Base-by-base conservation (phyloP, 2,329 filamentous ascomycete species). In the Trichoderma semiorbis region DNA sequence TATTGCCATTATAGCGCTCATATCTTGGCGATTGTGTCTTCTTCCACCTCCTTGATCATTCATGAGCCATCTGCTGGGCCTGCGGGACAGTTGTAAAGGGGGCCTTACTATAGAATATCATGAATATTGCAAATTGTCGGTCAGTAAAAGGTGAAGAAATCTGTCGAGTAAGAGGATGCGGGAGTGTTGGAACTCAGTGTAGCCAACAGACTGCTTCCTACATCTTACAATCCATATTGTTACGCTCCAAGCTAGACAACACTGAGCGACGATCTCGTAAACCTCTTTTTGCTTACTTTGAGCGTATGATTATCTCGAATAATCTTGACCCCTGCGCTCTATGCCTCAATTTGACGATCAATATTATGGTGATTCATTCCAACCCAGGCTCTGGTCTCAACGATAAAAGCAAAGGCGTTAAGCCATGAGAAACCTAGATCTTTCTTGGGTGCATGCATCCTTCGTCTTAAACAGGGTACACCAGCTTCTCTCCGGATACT, bases 401-500 rank as follows among this genome's bases (percentile, higher is more conserved):
- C n/a, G n/a, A n/a, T 10, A 5, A 16, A 58, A 32, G 28, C 28
- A 32, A 30, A 60, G 57, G 11, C 5, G 7, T 14, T 34, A 10
- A 60, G 4, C 4, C 28, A 12, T 21, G 18, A n/a, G 1, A 18
- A n/a, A 43, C 11, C 50, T 18, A 43, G 14, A 62, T 16, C 3
- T 43, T 43, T n/a, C 60, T 43, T 10, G 12, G 16, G 7, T 18
- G n/a, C n/a, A 34, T 28, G 5, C n/a, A 21, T 24, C 39, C 1
- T 57, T 8, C 14, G 4, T 24, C 3, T 69, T 28, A 62, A n/a
- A 62, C 43, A 4, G 67, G 67, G 74, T 84, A 85, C 1, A 86
- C 84, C 64, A 86, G 76, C 78, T 85, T 86, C 24, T 79, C 78
- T 8, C 80, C 84, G 68, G 82, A 84, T 30, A 85, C 78, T 75